Conservation (phyloP, 345 rosid genomes). For the Firmiana major region DNA sequence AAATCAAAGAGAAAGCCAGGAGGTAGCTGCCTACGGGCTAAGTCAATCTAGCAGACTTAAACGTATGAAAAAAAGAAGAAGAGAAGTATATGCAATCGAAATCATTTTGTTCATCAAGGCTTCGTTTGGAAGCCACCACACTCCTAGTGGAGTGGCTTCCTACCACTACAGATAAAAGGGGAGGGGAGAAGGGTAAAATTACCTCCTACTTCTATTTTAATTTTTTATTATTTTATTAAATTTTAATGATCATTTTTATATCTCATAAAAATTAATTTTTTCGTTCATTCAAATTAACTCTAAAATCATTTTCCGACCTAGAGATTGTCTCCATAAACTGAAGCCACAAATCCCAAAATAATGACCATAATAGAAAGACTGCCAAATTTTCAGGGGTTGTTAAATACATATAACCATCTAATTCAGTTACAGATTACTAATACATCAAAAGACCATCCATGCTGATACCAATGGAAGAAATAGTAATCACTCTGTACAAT, state of each 20-base stretch:
- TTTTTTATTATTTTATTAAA: too few relatives aligned
- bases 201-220: too few relatives aligned
- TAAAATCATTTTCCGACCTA: not conserved
- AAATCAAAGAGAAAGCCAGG: conserved; percentile 42
- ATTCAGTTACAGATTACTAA: not conserved
- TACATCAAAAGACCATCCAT: not conserved
- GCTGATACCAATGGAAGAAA: not conserved
- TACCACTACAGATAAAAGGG: too few relatives aligned
- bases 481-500: not conserved
- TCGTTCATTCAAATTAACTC: too few relatives aligned
- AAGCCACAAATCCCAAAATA: not conserved
- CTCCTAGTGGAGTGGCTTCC: too few relatives aligned
- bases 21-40: conserved; percentile 10
- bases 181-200: too few relatives aligned
- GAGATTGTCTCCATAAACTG: not conserved
- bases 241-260: too few relatives aligned
- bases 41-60: conserved; percentile 18
- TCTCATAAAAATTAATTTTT: too few relatives aligned
- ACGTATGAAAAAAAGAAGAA: conserved; percentile 3
- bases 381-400: not conserved
- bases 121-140: too few relatives aligned
- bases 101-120: not conserved
- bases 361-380: not conserved
- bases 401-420: not conserved
- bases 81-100: not conserved